Base-by-base conservation (phyloP, 2,329 filamentous ascomycete genomes). In the Paracamarosporium sp. region DNA sequence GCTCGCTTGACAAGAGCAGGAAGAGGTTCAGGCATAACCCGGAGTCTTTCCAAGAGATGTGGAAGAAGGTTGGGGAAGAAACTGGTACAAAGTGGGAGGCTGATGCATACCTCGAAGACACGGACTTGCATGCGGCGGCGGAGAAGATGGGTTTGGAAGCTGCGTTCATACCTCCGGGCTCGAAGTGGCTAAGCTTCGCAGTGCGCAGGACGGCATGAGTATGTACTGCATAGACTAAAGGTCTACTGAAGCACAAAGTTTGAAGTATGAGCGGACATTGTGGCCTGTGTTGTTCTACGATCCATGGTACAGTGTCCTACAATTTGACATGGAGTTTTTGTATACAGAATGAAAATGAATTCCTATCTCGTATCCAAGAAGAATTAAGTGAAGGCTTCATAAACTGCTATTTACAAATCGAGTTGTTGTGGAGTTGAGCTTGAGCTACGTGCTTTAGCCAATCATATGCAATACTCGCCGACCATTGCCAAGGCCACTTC, bases 1-100 rank as follows among this genome's bases (percentile, higher is more conserved):
- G 58, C n/a, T 44, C 60, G 15, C 48, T 65, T 1, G 63, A 67
- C 22, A 61, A 57, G 24, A 50, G 54, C 4, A 62, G 58, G 47
- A 63, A 47, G 17, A 66, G 72, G 55, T 80, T 67, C 56, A 67
- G 72, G 59, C 78, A 81, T 55, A 75, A 79, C 53, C 59, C 55
- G 7, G 72, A 71, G 41, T 73, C 71, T 3, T 80, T 76, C 65
- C 54, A 61, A 36, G 64, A 65, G 31, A 59, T 81, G 63, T 79
- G 78, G 74, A 62, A 75, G 50, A 67, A 78, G 53, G 73, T 79
- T 11, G 74, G 75, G 5, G 66, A 72, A 7, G 72, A 77, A 59
- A 76, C 71, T 9, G 74, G 70, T 1, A 75, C 73, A 3, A 55
- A 71, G 35, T 78, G 76, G 74, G 57, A 73, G 36, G 71, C 73